phyloP scores from a whole-genome alignment of 768 basidiomycete genomes.

The Tylopilus subfusipes region DNA sequence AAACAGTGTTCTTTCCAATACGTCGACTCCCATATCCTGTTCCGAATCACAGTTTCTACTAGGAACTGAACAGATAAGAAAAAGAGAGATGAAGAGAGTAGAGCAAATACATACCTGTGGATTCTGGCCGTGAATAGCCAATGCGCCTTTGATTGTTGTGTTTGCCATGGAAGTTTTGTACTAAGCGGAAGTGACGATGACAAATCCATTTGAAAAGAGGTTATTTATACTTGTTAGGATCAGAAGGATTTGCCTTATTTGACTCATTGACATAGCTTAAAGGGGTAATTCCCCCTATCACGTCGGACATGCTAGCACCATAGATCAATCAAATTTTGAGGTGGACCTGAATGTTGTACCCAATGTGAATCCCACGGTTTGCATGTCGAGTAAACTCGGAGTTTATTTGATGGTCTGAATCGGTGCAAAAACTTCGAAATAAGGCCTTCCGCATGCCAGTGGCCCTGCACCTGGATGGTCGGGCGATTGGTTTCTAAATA shows the following conservation, averaged over 20 bases:
- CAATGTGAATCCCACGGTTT: too few relatives aligned
- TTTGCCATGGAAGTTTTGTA: conserved; percentile 72
- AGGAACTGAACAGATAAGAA: conserved; percentile 57
- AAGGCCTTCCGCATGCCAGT: too few relatives aligned
- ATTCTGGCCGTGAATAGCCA: conserved; percentile 93
- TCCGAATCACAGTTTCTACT: conserved; percentile 94
- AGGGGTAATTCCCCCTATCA: neutral
- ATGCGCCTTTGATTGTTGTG: conserved; percentile 83
- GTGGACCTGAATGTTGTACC: too few relatives aligned
- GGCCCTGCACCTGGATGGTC: too few relatives aligned
- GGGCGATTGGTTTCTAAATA: too few relatives aligned
- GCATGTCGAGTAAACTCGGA: too few relatives aligned
- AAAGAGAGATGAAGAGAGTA: neutral
- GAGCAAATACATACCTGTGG: conserved; percentile 68
- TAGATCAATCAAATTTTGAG: too few relatives aligned
- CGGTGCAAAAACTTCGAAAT: too few relatives aligned
- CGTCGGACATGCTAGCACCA: too few relatives aligned
- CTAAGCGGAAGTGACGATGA: neutral
- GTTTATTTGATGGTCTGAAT: too few relatives aligned
- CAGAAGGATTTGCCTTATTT: conserved; percentile 29
- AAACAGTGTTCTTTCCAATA: conserved; percentile 99
- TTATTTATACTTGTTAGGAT: conserved; percentile 27
- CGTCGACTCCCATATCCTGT: conserved; percentile 88
- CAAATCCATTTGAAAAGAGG: neutral
- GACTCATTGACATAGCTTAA: neutral